A percentile compares a stretch with the other conserved stretches of the same genome.
Evolutionary conservation across 208 protist genomes (phyloP).

Genomic region (Acanthamoeba culbertsoni): DNA sequence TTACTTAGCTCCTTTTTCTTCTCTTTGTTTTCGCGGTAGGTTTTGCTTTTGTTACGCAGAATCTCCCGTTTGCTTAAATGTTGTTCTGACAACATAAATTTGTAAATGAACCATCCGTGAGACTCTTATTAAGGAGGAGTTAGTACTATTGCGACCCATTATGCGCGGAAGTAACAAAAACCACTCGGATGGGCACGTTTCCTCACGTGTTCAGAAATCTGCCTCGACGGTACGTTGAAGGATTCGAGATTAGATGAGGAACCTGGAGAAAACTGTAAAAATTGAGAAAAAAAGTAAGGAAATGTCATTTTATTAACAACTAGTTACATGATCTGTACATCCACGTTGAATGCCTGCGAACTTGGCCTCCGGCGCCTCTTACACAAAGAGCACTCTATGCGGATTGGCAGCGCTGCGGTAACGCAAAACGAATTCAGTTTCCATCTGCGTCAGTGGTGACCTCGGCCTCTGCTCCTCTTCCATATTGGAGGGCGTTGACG

Average conservation of each 20-base stretch:
- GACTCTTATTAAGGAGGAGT: not conserved
- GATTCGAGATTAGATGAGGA: not conserved
- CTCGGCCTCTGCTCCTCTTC: not conserved
- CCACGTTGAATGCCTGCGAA: too few species aligned
- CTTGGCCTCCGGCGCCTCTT: not conserved
- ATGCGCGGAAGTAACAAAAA: not conserved
- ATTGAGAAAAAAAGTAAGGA: not conserved
- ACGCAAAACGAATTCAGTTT: not conserved
- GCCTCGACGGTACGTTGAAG: not conserved
- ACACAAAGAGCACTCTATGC: not conserved
- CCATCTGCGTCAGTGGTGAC: not conserved
- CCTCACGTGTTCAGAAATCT: not conserved
- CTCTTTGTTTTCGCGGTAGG: slow-evolving; percentile 68
- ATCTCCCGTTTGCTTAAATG: not conserved
- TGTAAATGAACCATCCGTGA: too few species aligned
- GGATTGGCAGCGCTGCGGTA: not conserved
- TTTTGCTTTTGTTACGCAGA: slow-evolving; percentile 66
- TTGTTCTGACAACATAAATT: not conserved
- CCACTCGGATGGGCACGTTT: not conserved
- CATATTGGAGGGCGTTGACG: not conserved
- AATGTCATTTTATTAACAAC: not conserved
- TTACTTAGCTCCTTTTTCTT: slow-evolving; percentile 72
- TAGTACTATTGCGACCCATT: not conserved
- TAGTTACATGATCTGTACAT: too few species aligned
- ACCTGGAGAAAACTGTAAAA: not conserved